Evolutionary conservation across 768 basidiomycete genomes (phyloP).

Genomic region (Dictyophora rubrovolvata): DNA sequence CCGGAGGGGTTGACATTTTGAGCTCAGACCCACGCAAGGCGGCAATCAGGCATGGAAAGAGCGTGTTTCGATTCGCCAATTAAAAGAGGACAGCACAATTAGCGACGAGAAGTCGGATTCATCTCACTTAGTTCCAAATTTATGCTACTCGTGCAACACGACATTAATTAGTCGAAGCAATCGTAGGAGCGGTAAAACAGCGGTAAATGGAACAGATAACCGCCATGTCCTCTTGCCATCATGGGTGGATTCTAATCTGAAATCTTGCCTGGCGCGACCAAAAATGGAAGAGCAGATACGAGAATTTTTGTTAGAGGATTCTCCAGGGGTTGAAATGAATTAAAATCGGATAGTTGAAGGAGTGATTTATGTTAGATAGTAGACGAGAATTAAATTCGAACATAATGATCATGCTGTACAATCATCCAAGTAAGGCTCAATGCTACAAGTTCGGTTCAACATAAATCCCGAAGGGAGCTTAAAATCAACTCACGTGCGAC

Average conservation of each 20-base stretch:
- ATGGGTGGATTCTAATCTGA: neutral
- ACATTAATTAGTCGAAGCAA: constrained; percentile 40
- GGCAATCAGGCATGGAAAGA: constrained; percentile 66
- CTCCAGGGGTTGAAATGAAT: neutral
- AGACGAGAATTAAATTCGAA: constrained; percentile 19
- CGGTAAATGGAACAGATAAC: neutral
- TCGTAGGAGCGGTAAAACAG: constrained; percentile 5
- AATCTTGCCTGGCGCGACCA: neutral
- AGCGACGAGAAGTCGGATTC: constrained; percentile 1
- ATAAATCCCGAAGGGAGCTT: neutral
- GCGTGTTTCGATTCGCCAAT: constrained; percentile 53
- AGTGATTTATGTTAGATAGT: too few relatives aligned
- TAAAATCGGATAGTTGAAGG: neutral
- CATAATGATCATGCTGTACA: constrained; percentile 71
- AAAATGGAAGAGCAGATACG: constrained; percentile 10
- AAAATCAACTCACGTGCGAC: constrained; percentile 61
- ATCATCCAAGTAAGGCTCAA: constrained; percentile 79
- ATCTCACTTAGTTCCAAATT: constrained; percentile 26
- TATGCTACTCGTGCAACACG: constrained; percentile 59
- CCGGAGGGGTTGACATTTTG: neutral
- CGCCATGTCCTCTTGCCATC: neutral
- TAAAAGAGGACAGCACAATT: neutral
- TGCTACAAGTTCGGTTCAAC: constrained; percentile 30
- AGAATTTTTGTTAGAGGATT: constrained; percentile 11
- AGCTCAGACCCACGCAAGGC: constrained; percentile 47